phyloP scores from a whole-genome alignment of 2,329 filamentous ascomycete species.

The Whalleya microplaca region DNA sequence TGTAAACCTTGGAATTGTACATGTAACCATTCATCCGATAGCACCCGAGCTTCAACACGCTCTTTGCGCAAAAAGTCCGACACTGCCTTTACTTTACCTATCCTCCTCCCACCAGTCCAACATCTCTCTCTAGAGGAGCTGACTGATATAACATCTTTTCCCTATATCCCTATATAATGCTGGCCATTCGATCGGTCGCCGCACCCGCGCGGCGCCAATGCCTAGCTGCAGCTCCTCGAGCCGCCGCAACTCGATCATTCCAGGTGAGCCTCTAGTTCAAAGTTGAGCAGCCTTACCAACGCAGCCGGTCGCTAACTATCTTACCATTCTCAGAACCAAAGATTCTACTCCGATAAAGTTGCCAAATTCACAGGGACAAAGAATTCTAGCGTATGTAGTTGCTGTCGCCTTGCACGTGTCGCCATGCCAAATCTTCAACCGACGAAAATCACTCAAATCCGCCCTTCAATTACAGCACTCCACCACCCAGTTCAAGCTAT shows the following conservation, averaged over 20 bases:
- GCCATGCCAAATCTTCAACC: constrained; percentile 19
- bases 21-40: constrained; percentile 30
- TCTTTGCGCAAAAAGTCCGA: constrained; percentile 26
- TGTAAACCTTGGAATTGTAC: constrained; percentile 5
- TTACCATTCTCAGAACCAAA: constrained; percentile 47
- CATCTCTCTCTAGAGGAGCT: constrained; percentile 8
- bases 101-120: constrained; percentile 19
- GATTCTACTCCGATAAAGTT: constrained; percentile 69
- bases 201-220: constrained; percentile 77
- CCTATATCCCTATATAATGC: constrained; percentile 63
- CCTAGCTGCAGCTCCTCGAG: constrained; percentile 69
- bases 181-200: constrained; percentile 79
- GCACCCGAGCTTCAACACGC: constrained; percentile 33
- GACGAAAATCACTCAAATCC: constrained; percentile 48
- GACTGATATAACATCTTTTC: constrained; percentile 6
- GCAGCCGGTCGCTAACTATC: constrained; percentile 31
- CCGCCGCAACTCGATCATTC: constrained; percentile 50
- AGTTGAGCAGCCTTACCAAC: neutral
- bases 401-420: constrained; percentile 18
- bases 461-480: constrained; percentile 20
- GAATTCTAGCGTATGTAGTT: constrained; percentile 75
- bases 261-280: constrained; percentile 55
- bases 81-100: constrained; percentile 17
- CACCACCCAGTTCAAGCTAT: constrained; percentile 8
- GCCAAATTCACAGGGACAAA: constrained; percentile 94